Conservation (phyloP, 148 eudicot species). For the Amaranthus cruentus region DNA sequence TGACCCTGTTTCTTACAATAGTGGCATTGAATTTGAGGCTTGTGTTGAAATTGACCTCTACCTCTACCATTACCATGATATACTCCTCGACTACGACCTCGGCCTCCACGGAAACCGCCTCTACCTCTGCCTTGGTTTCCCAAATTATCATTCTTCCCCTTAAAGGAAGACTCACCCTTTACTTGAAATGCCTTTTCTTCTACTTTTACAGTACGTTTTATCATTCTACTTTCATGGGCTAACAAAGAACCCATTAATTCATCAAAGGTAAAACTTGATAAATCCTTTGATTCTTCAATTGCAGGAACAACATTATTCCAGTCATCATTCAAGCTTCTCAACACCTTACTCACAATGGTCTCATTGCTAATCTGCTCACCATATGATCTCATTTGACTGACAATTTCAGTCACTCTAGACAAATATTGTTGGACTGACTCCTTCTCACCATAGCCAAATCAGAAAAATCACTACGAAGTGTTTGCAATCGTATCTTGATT, state of each 20-base stretch:
- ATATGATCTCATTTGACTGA: slow-evolving; percentile 9
- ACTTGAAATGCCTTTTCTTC: slow-evolving; percentile 3
- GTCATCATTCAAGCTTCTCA: not conserved
- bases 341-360: slow-evolving; percentile 5
- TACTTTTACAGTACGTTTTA: not conserved
- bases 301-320: slow-evolving; percentile 16
- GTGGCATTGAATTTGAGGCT: not conserved
- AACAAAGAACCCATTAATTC: slow-evolving; percentile 10
- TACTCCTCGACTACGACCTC: not conserved
- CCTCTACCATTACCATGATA: not conserved
- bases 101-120: not conserved
- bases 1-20: slow-evolving; percentile 1
- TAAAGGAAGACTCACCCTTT: not conserved
- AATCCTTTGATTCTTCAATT: slow-evolving; percentile 14
- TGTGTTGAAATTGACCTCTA: not conserved
- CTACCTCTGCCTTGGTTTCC: not conserved
- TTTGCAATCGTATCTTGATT: slow-evolving; percentile 1
- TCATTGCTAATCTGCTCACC: slow-evolving; percentile 6
- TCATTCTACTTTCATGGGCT: slow-evolving; percentile 5
- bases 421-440: slow-evolving; percentile 9
- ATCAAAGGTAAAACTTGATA: slow-evolving; percentile 2
- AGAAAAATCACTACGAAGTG: slow-evolving; percentile 5
- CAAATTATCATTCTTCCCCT: slow-evolving; percentile 2
- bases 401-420: not conserved
- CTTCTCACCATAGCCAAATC: slow-evolving; percentile 2